phyloP scores from a whole-genome alignment of 768 basidiomycete genomes.

The Lactarius vividus region DNA sequence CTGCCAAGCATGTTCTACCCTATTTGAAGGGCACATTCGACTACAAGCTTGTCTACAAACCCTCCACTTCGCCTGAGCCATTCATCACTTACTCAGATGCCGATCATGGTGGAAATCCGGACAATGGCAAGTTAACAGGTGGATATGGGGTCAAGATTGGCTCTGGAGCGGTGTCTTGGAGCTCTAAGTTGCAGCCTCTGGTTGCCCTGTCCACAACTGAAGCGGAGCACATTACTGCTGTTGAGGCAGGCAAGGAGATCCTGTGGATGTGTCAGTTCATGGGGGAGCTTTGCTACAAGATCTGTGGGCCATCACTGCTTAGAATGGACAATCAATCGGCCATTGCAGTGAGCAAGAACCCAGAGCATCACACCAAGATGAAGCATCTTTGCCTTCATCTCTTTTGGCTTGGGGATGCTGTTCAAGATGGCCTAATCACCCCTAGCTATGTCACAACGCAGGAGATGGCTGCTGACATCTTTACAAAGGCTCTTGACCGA shows the following conservation, averaged over 20 bases:
- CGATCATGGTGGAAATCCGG: slow-evolving; percentile 16
- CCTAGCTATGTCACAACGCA: too few species aligned
- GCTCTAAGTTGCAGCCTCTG: too few species aligned
- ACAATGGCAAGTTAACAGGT: slow-evolving; percentile 14
- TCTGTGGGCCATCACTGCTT: neutral
- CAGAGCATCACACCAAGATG: too few species aligned
- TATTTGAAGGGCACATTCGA: too few species aligned
- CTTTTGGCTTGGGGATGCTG: too few species aligned
- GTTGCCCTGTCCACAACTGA: neutral
- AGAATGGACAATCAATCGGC: neutral
- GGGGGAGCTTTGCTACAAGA: neutral
- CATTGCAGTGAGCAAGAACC: neutral
- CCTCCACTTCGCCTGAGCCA: neutral
- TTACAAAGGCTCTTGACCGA: too few species aligned
- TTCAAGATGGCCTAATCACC: too few species aligned
- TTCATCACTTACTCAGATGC: slow-evolving; percentile 16
- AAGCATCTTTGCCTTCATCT: too few species aligned
- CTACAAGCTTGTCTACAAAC: too few species aligned
- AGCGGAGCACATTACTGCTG: neutral
- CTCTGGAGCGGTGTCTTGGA: neutral
- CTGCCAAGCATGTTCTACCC: too few species aligned
- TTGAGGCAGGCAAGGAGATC: neutral
- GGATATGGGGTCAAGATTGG: neutral
- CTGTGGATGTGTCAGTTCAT: neutral
- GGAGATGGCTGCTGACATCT: too few species aligned